Base-by-base conservation (phyloP, 305 asterid species). In the Ilex paraguariensis region DNA sequence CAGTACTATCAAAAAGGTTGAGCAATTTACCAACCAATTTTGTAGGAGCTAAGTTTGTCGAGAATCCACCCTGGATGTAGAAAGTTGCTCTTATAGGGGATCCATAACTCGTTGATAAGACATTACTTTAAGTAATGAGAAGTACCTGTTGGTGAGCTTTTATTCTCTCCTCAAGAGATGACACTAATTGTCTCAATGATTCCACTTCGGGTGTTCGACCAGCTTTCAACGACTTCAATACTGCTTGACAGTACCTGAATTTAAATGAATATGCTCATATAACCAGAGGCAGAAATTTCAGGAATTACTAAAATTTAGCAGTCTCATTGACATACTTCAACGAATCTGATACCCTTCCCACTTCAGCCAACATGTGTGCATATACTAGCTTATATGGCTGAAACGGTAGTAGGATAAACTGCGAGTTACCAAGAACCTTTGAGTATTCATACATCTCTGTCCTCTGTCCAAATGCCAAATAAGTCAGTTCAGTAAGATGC, bases 341-440 rank as follows among this genome's bases (percentile, higher is more conserved):
- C 52, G 97, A 96, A 75, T 93, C 97, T 15, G 99, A 70, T 52
- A 81, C 77, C 79, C 85, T 87, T 75, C 99, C 99, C 76, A 93
- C 95, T 85, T 93, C 99, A 64, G 91, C 95, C 80, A 93, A 69
- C 99, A 93, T 93, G 78, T 77, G 82, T 0, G 99, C 99, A 68
- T 93, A 93, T 30, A 87, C 81, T 72, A 90, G 88, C 87, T 90
- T 93, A 59, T 93, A 93, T 32, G 99, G 96, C 80, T 90, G 99
- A 79, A 93, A 93, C 0, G 97, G 83, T 45, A 84, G 92, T 61
- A 93, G 87, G 71, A 80, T 80, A 55, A 84, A 93, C 85, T 93
- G 99, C 62, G 99, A 87, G 81, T 90, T 90, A 51, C 97, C 97
- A 53, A 87, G 85, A 21, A 87, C 82, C 77, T 81, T 87, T 44